phyloP scores from a whole-genome alignment of 225 moss, liverwort and hornwort species.

The Polytrichum formosum region DNA sequence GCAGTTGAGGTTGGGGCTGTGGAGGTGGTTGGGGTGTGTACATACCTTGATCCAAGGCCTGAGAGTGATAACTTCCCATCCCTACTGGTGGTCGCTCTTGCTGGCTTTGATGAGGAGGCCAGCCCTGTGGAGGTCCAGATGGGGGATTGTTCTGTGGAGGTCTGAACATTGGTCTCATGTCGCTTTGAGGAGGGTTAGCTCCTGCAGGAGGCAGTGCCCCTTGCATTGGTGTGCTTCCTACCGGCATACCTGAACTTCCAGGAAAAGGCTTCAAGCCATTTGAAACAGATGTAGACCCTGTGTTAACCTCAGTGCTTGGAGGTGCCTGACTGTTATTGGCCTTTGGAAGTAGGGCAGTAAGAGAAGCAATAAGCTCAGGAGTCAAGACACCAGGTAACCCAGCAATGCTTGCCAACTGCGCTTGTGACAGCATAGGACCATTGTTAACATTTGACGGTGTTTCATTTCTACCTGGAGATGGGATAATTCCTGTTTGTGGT shows the following conservation, averaged over 20 bases:
- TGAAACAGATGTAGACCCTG: constrained; percentile 32
- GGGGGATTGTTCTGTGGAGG: constrained; percentile 51
- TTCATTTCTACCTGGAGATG: constrained; percentile 39
- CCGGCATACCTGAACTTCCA: constrained; percentile 33
- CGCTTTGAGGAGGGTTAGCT: constrained; percentile 31
- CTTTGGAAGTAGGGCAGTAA: constrained; percentile 83
- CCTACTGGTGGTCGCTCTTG: constrained; percentile 52
- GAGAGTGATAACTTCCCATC: constrained; percentile 35
- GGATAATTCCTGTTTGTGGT: constrained; percentile 38
- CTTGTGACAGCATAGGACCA: constrained; percentile 50
- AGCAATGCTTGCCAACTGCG: constrained; percentile 68
- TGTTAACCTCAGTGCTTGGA: constrained; percentile 34
- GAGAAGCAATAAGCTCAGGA: constrained; percentile 89
- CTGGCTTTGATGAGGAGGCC: constrained; percentile 45
- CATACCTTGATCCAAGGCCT: constrained; percentile 52
- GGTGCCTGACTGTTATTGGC: constrained; percentile 52
- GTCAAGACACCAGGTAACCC: constrained; percentile 78
- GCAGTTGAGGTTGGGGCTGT: constrained; percentile 38
- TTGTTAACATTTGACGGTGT: constrained; percentile 29
- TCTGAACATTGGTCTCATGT: constrained; percentile 54
- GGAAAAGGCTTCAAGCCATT: constrained; percentile 39
- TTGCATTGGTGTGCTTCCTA: constrained; percentile 34
- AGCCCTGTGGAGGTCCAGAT: constrained; percentile 45
- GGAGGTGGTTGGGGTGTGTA: constrained; percentile 44
- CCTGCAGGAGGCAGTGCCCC: constrained; percentile 26